Evolutionary conservation across 805 yeast genomes (phyloP), one percentile per base, ranked within the genome.

Genomic region (Torulaspora franciscae): DNA sequence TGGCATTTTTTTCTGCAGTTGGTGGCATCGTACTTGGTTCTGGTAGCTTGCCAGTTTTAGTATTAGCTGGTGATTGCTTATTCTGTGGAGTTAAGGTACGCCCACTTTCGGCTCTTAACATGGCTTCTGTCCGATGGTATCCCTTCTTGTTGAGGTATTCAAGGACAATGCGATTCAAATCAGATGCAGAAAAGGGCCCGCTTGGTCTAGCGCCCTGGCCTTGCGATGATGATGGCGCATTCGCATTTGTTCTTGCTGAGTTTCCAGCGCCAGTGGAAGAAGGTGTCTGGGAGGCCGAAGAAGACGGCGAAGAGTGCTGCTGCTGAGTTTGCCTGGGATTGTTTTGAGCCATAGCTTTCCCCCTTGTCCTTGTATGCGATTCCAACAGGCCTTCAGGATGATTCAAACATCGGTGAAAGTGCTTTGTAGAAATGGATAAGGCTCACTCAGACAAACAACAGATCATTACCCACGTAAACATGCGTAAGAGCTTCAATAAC

Each of bases 81-180:
- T 68, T 70, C 32, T 72, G 72, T 11, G 79, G 70, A 0, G 82
- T 74, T 3, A 71, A 69, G 0, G 81, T 74, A 47, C 83, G 80
- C 0, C 87, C 74, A 51, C 83, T 77, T 63, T 93, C 99, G 49
- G 89, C 79, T 50, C 99, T 77, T 40, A 93, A 74, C 83, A 90
- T 86, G 2, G 96, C 89, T 64, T 93, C 99, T 0, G 99, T 91
- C 54, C 83, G 80, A 55, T 85, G 90, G 60, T 88, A 93, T 2
- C 99, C 99, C 64, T 90, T 89, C 59, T 93, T 91, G 63, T 82
- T 85, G 54, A 93, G 74, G 57, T 91, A 93, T 57, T 93, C 99
- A 57, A 93, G 72, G 27, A 93, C 98, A 59, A 93, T 87, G 51
- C 93, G 73, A 64, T 90, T 91, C 61, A 93, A 73, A 63, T 93